Evolutionary conservation across 2,329 filamentous ascomycete species (phyloP).

Genomic region (Xylariaceae sp.): DNA sequence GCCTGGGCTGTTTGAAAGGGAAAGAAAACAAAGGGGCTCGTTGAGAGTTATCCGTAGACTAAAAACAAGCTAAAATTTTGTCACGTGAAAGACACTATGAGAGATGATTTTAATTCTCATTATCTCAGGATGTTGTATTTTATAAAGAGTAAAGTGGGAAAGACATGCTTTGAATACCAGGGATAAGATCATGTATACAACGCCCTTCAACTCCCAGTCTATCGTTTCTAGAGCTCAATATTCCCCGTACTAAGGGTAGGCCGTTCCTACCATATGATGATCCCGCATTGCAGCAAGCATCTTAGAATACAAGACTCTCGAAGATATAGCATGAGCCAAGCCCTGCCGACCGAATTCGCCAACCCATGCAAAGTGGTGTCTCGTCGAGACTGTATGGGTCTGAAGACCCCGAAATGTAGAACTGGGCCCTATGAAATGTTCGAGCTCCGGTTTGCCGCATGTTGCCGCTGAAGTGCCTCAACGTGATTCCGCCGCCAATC

Average conservation of each 20-base stretch:
- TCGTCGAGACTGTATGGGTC: too few relatives aligned
- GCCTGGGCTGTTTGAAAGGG: constrained; percentile 2
- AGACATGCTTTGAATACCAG: constrained; percentile 8
- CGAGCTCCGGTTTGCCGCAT: constrained; percentile 26
- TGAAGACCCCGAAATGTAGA: too few relatives aligned
- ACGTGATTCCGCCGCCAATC: constrained; percentile 36
- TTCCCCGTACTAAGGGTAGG: too few relatives aligned
- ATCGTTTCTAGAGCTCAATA: constrained; percentile 13
- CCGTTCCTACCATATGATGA: constrained; percentile 2
- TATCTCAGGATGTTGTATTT: constrained; percentile 6
- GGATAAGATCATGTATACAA: constrained; percentile 22
- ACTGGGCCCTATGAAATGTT: constrained; percentile 26
- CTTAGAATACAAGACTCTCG: constrained; percentile 3
- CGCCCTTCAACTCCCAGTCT: constrained; percentile 18
- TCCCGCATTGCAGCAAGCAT: constrained; percentile 3
- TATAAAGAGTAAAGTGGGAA: not conserved
- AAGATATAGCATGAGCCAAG: not conserved
- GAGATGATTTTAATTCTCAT: constrained; percentile 6
- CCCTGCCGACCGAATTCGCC: not conserved
- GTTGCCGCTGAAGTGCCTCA: constrained; percentile 19
- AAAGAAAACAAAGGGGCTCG: not conserved
- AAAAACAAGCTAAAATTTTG: too few relatives aligned
- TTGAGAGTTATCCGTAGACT: too few relatives aligned
- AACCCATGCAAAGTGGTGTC: too few relatives aligned
- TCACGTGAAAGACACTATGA: too few relatives aligned